phyloP scores from a whole-genome alignment of 2,329 filamentous ascomycete genomes.

The Endoconidiophora laricicola region DNA sequence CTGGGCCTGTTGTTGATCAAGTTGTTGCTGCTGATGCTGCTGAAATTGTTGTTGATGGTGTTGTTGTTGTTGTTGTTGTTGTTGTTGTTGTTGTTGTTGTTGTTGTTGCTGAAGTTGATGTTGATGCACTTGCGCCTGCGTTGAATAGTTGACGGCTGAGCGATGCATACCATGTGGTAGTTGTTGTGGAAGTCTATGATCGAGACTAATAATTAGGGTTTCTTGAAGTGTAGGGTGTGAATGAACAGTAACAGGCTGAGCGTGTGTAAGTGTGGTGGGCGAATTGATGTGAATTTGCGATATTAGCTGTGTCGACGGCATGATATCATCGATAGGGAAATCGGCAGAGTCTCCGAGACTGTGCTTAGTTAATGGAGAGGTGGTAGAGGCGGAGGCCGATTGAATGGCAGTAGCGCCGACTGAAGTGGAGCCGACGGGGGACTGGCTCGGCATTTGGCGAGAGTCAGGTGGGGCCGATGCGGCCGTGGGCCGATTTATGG shows the following conservation, averaged over 20 bases:
- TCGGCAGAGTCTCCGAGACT: not conserved
- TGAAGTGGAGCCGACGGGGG: constrained; percentile 3
- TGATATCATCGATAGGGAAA: not conserved
- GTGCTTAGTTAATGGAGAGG: not conserved
- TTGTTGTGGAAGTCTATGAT: not conserved
- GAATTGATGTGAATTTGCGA: constrained; percentile 9
- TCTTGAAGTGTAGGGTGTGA: not conserved
- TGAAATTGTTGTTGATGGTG: not conserved
- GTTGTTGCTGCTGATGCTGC: not conserved
- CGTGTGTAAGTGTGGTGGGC: constrained; percentile 1
- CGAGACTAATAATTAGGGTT: not conserved
- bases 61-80: not conserved
- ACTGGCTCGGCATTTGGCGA: constrained; percentile 5
- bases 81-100: not conserved
- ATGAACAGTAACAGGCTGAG: not conserved
- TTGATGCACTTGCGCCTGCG: not conserved
- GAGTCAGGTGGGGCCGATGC: constrained; percentile 7
- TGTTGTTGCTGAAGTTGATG: constrained; percentile 3
- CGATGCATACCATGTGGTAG: not conserved
- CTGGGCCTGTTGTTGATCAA: not conserved
- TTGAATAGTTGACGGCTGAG: not conserved
- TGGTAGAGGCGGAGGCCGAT: not conserved
- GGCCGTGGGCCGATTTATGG: constrained; percentile 11
- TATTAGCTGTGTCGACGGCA: not conserved
- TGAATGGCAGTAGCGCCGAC: not conserved